Conservation (phyloP, 108 stramenopile genomes). For the Cyclotella baltica region DNA sequence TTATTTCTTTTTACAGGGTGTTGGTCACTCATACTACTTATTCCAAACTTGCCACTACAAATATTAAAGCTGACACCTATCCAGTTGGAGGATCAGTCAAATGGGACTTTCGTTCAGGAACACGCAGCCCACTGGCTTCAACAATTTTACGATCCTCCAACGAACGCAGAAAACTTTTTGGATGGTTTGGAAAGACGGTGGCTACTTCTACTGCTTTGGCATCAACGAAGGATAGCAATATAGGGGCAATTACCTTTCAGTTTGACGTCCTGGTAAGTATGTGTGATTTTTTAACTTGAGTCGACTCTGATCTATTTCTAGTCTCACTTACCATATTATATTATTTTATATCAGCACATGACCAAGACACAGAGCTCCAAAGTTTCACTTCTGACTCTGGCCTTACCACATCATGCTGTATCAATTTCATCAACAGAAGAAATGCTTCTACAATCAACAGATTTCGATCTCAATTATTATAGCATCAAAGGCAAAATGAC, state of each 20-base stretch:
- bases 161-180: constrained; percentile 13
- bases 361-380: constrained; percentile 37
- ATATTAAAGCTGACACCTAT: constrained; percentile 57
- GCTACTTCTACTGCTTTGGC: not conserved
- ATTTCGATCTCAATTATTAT: constrained; percentile 73
- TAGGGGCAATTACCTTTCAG: constrained; percentile 70
- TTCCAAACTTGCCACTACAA: not conserved
- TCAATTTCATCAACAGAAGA: constrained; percentile 54
- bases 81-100: constrained; percentile 68
- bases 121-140: constrained; percentile 26
- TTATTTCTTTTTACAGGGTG: not conserved
- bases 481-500: constrained; percentile 85
- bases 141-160: constrained; percentile 1
- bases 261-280: constrained; percentile 52
- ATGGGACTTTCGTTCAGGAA: constrained; percentile 69
- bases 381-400: constrained; percentile 75
- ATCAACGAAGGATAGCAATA: constrained; percentile 37
- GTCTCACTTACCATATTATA: not conserved
- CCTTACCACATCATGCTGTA: constrained; percentile 86
- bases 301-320: too few relatives aligned
- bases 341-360: constrained; percentile 27
- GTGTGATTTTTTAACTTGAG: too few relatives aligned
- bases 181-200: not conserved
- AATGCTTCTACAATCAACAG: constrained; percentile 41
- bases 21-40: too few relatives aligned